These are phyloP conservation scores for Moesziomyces parantarcticus DNA, from an alignment of 1,284 basidiomycete genomes.

Conservation along the genomic window DNA sequence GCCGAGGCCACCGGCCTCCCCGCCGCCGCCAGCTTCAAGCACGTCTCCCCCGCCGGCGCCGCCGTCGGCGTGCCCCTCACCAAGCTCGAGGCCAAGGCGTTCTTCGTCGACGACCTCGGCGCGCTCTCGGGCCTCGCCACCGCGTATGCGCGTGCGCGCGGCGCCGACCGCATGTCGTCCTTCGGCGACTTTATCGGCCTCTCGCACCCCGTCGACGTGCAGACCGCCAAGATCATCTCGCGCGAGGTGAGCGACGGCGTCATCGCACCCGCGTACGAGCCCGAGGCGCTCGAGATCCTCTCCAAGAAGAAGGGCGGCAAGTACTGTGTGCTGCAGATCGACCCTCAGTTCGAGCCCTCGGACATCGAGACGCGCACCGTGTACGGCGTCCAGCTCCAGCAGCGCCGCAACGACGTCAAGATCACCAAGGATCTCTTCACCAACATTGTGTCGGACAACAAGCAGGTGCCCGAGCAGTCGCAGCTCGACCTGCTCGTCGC, in stretches of 20 bases:
- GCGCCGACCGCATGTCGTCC: slow-evolving; percentile 98
- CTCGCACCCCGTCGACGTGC: slow-evolving; percentile 89
- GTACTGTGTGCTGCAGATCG: slow-evolving; percentile 86
- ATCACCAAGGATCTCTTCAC: slow-evolving; percentile 84
- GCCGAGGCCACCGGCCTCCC: slow-evolving; percentile 82
- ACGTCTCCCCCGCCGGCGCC: slow-evolving; percentile 96
- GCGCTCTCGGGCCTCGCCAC: slow-evolving; percentile 87
- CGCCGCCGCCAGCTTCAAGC: slow-evolving; percentile 98
- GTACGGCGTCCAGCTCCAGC: slow-evolving; percentile 90
- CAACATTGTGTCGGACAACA: slow-evolving; percentile 89
- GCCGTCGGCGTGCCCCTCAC: slow-evolving; percentile 77
- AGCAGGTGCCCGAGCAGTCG: slow-evolving; percentile 71
- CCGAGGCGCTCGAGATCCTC: slow-evolving; percentile 88
- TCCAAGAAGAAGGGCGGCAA: slow-evolving; percentile 98
- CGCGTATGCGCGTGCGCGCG: slow-evolving; percentile 95
- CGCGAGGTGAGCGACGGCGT: slow-evolving; percentile 98
- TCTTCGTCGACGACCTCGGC: slow-evolving; percentile 94
- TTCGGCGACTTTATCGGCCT: slow-evolving; percentile 99
- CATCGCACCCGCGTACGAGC: slow-evolving; percentile 91
- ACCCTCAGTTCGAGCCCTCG: slow-evolving; percentile 60
- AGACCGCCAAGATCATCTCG: slow-evolving; percentile 95
- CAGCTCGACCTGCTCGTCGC: slow-evolving; percentile 71
- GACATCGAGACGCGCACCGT: slow-evolving; percentile 89
- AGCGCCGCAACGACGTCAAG: slow-evolving; percentile 89
- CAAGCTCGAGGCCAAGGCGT: slow-evolving; percentile 90